Evolutionary conservation across 2,329 filamentous ascomycete genomes (phyloP), one percentile per base, ranked within the genome.

Genomic region (Blastomyces emzantsi): DNA sequence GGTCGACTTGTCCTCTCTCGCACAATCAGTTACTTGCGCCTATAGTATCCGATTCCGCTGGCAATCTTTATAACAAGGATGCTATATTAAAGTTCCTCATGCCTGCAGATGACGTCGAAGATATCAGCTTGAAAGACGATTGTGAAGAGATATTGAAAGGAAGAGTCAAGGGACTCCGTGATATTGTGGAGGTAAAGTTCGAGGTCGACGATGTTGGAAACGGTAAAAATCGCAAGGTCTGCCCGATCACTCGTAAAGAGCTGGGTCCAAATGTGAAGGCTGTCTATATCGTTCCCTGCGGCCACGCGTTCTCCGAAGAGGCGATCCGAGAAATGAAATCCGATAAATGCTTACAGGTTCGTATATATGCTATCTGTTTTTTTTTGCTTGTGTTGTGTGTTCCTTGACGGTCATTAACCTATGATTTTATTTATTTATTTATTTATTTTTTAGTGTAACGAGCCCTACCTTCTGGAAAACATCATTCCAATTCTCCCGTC

Each of bases 31-130:
- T 99, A 25, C 83, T 86, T 28, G 80, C 85, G 55, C 89, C 90
- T 4, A 85, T 92, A 19, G 92, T 96, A 0, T 94, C 92, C 0
- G 94, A 99, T 76, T 88, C 83, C 66, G 82, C 84, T 4, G 95
- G 95, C 0, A 87, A 87, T 25, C 82, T 99, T 0, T 99, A 96
- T 82, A 97, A 96, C 73, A 97, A 97, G 77, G 92, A 97, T 73
- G 87, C 91, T 0, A 83, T 97, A 25, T 81, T 99, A 63, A 84
- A 88, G 70, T 86, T 82, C 66, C 78, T 90, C 1, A 78, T 90
- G 1, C 80, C 80, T 0, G 77, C 78, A 55, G 81, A 82, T 45
- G 79, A 83, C 47, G 77, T 77, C 39, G 87, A 73, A 30, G 85
- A 78, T 22, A 78, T 80, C 56, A 80, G 79, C 67, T 76, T 75